Conservation (phyloP, 2,329 filamentous ascomycete genomes). For the Fusarium ramigenum region DNA sequence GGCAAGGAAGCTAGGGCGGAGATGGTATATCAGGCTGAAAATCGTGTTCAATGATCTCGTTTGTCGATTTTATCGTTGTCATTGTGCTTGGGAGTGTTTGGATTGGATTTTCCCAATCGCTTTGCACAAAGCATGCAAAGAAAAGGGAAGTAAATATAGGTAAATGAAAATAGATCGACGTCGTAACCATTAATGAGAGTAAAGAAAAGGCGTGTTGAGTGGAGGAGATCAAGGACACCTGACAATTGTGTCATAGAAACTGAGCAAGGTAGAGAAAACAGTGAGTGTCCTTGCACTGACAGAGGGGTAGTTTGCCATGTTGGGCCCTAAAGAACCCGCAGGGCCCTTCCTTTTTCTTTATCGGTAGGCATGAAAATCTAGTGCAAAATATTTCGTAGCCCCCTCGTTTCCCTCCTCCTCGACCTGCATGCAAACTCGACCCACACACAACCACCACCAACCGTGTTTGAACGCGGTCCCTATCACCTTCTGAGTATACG, state of each 20-base stretch:
- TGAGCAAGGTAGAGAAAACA: neutral
- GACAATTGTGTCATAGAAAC: neutral
- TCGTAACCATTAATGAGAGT: rapidly evolving
- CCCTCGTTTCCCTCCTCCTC: neutral
- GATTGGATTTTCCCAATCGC: neutral
- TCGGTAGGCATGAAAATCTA: neutral
- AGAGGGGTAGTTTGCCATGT: neutral
- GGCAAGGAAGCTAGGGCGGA: too few relatives aligned
- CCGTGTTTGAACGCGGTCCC: neutral
- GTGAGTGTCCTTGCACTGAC: neutral
- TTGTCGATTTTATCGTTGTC: neutral
- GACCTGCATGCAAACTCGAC: neutral
- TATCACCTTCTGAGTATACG: neutral
- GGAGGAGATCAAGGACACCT: rapidly evolving
- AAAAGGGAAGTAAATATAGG: too few relatives aligned
- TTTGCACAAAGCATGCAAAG: neutral
- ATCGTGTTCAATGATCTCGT: neutral
- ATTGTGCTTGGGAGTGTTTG: neutral
- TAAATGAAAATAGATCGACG: too few relatives aligned
- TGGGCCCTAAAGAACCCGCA: rapidly evolving
- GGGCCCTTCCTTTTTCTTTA: too few relatives aligned
- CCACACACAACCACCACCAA: neutral
- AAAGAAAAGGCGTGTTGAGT: neutral
- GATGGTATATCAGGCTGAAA: too few relatives aligned
- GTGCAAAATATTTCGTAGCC: neutral